These are phyloP conservation scores for Tetradesmus lagerheimii DNA, from an alignment of 139 green algal species.

Conservation along the genomic window DNA sequence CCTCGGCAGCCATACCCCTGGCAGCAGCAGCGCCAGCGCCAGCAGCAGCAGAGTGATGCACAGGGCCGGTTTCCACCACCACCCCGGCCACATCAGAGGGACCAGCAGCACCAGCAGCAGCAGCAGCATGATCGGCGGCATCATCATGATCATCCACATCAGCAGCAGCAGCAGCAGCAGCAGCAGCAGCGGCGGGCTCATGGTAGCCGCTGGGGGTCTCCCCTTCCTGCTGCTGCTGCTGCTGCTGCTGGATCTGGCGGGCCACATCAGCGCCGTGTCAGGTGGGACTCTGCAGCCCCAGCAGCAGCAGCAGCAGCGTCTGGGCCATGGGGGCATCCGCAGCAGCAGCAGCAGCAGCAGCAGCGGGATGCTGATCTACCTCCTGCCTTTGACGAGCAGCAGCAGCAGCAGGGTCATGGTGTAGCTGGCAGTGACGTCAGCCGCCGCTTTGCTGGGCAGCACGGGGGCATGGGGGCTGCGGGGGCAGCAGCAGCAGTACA, in stretches of 20 bases:
- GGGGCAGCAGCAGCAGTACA: conserved; percentile 41
- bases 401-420: conserved; percentile 13
- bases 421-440: background rate
- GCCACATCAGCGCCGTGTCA: background rate
- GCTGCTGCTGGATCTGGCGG: background rate
- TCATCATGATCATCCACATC: background rate
- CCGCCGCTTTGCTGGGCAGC: background rate
- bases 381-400: conserved; percentile 15
- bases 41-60: background rate
- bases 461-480: conserved; percentile 1
- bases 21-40: background rate
- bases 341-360: background rate
- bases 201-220: background rate
- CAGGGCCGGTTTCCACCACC: no score
- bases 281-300: background rate
- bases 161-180: conserved; percentile 2
- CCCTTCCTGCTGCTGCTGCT: background rate
- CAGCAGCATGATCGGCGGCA: background rate
- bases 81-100: background rate
- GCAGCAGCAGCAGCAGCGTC: background rate
- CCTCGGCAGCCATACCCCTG: background rate
- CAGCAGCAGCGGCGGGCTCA: background rate
- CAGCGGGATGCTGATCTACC: background rate
- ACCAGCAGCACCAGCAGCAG: background rate
- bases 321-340: no score